A percentile compares a stretch with the other conserved stretches of the same genome.
Conservation (phyloP, 331 rosid genomes). For the Quercus phellos region DNA sequence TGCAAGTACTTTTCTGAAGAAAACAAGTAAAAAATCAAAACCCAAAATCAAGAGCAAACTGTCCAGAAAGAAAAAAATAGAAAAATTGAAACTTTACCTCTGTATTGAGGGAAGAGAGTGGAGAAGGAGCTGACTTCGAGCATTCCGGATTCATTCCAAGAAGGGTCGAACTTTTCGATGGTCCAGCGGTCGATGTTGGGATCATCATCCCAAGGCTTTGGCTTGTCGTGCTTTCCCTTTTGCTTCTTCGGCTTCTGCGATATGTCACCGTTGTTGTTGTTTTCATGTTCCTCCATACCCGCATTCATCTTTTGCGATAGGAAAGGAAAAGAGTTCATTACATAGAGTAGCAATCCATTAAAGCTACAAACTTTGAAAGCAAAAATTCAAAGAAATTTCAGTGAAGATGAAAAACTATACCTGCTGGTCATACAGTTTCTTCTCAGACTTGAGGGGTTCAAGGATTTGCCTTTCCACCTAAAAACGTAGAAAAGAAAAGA, state of each 20-base stretch:
- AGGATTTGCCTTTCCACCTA: no score
- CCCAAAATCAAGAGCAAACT: background rate
- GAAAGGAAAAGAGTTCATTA: no score
- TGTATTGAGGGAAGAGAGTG: slow-evolving; percentile 80
- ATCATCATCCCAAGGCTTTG: slow-evolving; percentile 97
- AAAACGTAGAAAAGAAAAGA: no score
- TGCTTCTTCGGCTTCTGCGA: slow-evolving; percentile 29
- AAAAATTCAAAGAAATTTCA: no score
- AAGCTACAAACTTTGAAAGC: no score
- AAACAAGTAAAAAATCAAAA: background rate
- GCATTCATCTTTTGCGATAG: no score
- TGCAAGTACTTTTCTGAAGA: slow-evolving; percentile 52
- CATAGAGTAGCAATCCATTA: no score
- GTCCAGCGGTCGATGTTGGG: slow-evolving; percentile 85
- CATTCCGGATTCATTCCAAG: slow-evolving; percentile 92
- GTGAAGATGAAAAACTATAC: no score
- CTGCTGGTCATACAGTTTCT: no score
- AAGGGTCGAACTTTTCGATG: slow-evolving; percentile 73
- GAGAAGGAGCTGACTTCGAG: slow-evolving; percentile 84
- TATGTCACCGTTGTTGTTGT: background rate
- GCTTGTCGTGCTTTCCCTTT: slow-evolving; percentile 90
- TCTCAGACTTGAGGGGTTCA: no score
- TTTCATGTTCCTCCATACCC: background rate
- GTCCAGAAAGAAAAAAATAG: no score
- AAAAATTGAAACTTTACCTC: slow-evolving; percentile 18